Evolutionary conservation across 2,329 filamentous ascomycete genomes (phyloP), one percentile per base, ranked within the genome.

Genomic region (Neofusicoccum cordaticola): DNA sequence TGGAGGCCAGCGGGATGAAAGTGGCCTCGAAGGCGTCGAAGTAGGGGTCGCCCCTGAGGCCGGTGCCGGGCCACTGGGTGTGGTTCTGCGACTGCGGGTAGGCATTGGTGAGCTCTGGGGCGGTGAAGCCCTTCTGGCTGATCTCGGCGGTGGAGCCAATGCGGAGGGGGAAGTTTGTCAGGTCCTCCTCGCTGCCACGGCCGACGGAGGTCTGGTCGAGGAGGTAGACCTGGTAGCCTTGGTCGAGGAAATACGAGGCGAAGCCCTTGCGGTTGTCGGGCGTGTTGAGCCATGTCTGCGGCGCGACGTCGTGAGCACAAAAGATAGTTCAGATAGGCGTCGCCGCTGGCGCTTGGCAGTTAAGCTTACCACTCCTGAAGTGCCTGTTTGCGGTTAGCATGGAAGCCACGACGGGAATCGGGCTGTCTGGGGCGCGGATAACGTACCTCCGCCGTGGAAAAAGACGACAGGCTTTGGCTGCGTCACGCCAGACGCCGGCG

Each of bases 1-100:
- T 69, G 15, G 68, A 66, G 34, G 69, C 68, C 51, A 65, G 47
- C 37, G 63, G 63, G n/a, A 65, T 22, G 35, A 65, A 44, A 22
- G 45, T 51, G 12, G 63, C 68, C 68, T 79, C 81, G 69, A 85
- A 84, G 1, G 73, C 74, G 65, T 83, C 79, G 67, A 87, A 87
- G 19, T 75, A 70, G 0, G 77, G 68, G 66, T 86, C 83, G 2
- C 81, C 81, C 68, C 68, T 65, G 9, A 64, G 58, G 1, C 75
- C 77, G 9, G 69, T 71, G 8, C 76, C 76, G 0, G 76, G 75
- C 78, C 77, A 82, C 11, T 60, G 56, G 41, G 56, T 71, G 60
- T 69, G 66, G 56, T 41, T 41, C 57, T 51, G 64, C 42, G 66
- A 65, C 42, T 68, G 67, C 12, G 66, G 67, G 45, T 63, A 66